phyloP scores from a whole-genome alignment of 148 eudicot species.

The Pharnaceum exiguum region DNA sequence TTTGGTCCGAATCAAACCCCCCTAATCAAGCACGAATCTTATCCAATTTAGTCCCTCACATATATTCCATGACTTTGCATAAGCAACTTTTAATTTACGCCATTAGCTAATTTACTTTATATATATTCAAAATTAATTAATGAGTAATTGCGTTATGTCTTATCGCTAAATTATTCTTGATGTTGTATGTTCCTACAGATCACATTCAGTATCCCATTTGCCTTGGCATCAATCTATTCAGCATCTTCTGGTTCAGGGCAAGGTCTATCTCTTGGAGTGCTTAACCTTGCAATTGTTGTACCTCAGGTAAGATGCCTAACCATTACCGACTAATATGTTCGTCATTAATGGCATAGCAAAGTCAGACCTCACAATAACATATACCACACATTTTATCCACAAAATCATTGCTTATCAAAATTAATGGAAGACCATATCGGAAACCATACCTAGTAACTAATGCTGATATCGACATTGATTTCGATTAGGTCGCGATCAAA shows the following conservation, averaged over 20 bases:
- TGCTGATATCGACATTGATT: slow-evolving; percentile 15
- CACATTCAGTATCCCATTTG: slow-evolving; percentile 59
- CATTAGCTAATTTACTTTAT: neutral
- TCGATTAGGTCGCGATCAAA: slow-evolving; percentile 3
- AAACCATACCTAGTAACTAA: slow-evolving; percentile 3
- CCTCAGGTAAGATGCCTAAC: slow-evolving; percentile 48
- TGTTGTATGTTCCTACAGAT: slow-evolving; percentile 24
- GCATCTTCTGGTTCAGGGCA: slow-evolving; percentile 50
- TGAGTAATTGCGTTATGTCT: neutral
- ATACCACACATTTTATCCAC: slow-evolving; percentile 14
- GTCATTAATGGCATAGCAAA: neutral
- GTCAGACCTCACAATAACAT: slow-evolving; percentile 6
- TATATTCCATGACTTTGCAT: slow-evolving; percentile 11
- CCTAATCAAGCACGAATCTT: slow-evolving; percentile 2
- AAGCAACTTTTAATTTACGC: slow-evolving; percentile 5
- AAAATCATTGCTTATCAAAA: neutral
- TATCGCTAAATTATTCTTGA: neutral
- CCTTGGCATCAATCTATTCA: slow-evolving; percentile 62
- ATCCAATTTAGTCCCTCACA: slow-evolving; percentile 16
- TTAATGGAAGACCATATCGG: too few relatives aligned
- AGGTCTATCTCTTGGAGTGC: slow-evolving; percentile 68
- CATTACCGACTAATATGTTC: neutral
- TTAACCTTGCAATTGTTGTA: slow-evolving; percentile 60
- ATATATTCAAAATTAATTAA: neutral
- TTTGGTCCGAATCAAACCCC: slow-evolving; percentile 13